phyloP scores from a whole-genome alignment of 2,329 filamentous ascomycete species.

The Tolypocladium nubicola region DNA sequence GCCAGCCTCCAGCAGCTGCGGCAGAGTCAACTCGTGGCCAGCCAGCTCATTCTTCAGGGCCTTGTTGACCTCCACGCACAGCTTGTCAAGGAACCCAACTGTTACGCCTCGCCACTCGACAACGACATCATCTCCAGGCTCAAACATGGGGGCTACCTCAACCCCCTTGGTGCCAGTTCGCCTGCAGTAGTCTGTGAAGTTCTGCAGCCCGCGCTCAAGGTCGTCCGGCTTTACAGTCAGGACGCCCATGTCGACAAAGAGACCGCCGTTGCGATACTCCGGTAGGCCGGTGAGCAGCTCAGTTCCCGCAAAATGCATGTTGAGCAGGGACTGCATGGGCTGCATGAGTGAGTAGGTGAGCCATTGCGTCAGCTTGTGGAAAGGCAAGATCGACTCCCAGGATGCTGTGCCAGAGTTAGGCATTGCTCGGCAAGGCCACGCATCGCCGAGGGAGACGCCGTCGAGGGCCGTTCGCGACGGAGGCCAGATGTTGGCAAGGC shows the following conservation, averaged over 20 bases:
- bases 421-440: conserved; percentile 84
- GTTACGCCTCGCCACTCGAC: conserved; percentile 58
- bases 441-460: conserved; percentile 79
- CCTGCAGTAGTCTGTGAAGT: conserved; percentile 54
- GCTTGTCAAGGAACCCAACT: conserved; percentile 45
- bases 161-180: conserved; percentile 55
- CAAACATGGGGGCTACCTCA: conserved; percentile 48
- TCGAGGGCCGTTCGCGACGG: conserved; percentile 76
- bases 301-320: conserved; percentile 69
- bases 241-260: conserved; percentile 77
- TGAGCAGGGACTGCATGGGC: conserved; percentile 72
- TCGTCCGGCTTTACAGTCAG: conserved; percentile 65
- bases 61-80: conserved; percentile 47
- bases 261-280: conserved; percentile 84
- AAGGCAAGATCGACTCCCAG: conserved; percentile 76
- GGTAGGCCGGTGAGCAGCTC: conserved; percentile 80
- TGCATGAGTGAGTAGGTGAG: conserved; percentile 90
- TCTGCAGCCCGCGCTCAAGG: conserved; percentile 55
- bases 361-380: conserved; percentile 94
- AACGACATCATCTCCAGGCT: conserved; percentile 48
- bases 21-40: conserved; percentile 63
- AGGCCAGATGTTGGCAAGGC: conserved; percentile 82
- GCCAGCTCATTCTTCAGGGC: conserved; percentile 51
- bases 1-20: conserved; percentile 89
- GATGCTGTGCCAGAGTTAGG: conserved; percentile 43